Conservation (phyloP, 371 early-diverging fungal species). For the Phascolomyces articulosus region DNA sequence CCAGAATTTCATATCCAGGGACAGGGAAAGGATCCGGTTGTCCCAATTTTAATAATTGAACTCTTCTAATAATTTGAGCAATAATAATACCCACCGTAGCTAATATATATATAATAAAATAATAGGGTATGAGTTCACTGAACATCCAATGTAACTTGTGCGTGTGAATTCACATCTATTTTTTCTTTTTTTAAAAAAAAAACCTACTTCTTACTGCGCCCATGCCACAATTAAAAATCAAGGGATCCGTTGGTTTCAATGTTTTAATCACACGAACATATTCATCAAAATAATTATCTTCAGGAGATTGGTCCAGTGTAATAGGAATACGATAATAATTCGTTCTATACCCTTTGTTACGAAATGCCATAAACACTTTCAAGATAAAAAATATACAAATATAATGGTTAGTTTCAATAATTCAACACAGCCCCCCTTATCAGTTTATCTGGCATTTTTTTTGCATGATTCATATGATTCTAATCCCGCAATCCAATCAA, state of each 20-base stretch:
- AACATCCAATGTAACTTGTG: neutral
- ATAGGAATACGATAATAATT: slow-evolving; percentile 70
- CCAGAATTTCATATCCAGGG: slow-evolving; percentile 33
- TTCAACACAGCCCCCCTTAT: too few species aligned
- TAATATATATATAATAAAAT: slow-evolving; percentile 12
- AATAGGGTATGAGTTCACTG: neutral
- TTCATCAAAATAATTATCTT: slow-evolving; percentile 72
- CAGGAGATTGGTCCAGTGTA: slow-evolving; percentile 68
- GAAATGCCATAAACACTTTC: slow-evolving; percentile 56
- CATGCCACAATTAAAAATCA: slow-evolving; percentile 79
- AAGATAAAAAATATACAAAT: neutral
- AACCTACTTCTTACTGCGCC: slow-evolving; percentile 72
- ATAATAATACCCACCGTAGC: slow-evolving; percentile 71
- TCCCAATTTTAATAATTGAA: slow-evolving; percentile 51
- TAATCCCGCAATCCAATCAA: neutral
- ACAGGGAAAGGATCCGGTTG: slow-evolving; percentile 51
- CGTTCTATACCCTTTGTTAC: slow-evolving; percentile 48
- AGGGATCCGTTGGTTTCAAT: slow-evolving; percentile 52
- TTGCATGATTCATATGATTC: neutral
- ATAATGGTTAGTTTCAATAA: too few species aligned
- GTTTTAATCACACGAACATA: slow-evolving; percentile 59
- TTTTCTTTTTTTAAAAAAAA: too few species aligned
- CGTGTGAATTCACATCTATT: too few species aligned
- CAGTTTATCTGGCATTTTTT: slow-evolving; percentile 1
- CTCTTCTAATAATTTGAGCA: slow-evolving; percentile 61